These are phyloP conservation scores for Dryas alaskensis DNA, from an alignment of 306 rosid species.

Conservation along the genomic window DNA sequence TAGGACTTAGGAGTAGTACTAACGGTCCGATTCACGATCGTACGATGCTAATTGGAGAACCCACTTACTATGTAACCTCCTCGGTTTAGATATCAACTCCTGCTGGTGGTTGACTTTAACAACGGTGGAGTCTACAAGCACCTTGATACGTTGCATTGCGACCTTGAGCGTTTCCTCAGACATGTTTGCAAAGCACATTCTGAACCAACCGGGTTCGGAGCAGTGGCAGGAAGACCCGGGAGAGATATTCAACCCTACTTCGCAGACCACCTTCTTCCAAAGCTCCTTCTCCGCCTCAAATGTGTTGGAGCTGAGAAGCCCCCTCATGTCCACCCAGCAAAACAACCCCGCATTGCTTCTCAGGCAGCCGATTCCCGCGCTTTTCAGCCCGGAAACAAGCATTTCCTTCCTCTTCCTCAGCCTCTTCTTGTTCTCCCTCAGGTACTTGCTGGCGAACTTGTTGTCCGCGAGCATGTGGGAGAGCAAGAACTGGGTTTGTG, in stretches of 20 bases:
- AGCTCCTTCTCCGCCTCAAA: constrained; percentile 79
- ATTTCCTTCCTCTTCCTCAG: constrained; percentile 43
- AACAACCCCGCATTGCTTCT: constrained; percentile 75
- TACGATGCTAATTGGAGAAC: constrained; percentile 26
- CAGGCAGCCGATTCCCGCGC: constrained; percentile 55
- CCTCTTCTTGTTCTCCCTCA: constrained; percentile 43
- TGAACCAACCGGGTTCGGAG: constrained; percentile 88
- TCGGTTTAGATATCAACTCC: neutral
- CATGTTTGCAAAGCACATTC: constrained; percentile 83
- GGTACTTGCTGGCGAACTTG: constrained; percentile 42
- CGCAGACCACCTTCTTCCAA: constrained; percentile 57
- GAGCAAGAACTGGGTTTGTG: constrained; percentile 69
- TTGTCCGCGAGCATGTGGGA: constrained; percentile 48
- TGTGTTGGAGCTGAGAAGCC: constrained; percentile 33
- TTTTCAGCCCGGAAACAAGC: constrained; percentile 46
- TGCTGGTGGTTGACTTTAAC: neutral
- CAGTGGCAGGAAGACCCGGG: constrained; percentile 88
- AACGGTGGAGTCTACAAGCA: constrained; percentile 28
- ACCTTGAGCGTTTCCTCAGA: constrained; percentile 54
- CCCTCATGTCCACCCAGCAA: constrained; percentile 89
- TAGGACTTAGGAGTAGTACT: neutral
- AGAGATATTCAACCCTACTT: constrained; percentile 63
- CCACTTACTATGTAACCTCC: constrained; percentile 29
- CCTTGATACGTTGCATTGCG: constrained; percentile 60
- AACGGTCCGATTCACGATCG: constrained; percentile 32